Evolutionary conservation across 2,329 filamentous ascomycete genomes (phyloP).

Genomic region (Talaromyces sp.): DNA sequence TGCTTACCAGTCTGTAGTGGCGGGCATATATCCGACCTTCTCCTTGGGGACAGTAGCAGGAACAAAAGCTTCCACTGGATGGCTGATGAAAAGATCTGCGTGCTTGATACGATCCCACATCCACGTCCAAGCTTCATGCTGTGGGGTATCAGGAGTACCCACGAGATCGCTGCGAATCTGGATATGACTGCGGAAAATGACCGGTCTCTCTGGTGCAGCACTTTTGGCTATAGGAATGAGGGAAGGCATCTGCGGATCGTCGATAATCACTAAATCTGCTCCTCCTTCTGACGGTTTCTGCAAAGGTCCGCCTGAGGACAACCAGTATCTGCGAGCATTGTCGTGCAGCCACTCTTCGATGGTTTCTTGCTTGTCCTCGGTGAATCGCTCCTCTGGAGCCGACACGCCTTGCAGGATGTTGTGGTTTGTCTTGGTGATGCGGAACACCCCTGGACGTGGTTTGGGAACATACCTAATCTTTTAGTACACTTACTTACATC

Average conservation of each 20-base stretch:
- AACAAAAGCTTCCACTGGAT: constrained; percentile 73
- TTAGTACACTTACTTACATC: not conserved
- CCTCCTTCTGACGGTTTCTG: constrained; percentile 64
- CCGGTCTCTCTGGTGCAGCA: constrained; percentile 66
- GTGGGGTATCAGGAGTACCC: constrained; percentile 60
- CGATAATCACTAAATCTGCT: constrained; percentile 72
- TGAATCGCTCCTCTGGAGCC: constrained; percentile 62
- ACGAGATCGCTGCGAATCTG: constrained; percentile 75
- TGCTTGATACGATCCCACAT: constrained; percentile 68
- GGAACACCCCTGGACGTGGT: constrained; percentile 73
- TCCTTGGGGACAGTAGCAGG: constrained; percentile 63
- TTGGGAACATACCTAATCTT: constrained; percentile 65
- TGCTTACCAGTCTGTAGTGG: constrained; percentile 75
- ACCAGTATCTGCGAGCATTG: constrained; percentile 74
- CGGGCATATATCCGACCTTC: constrained; percentile 72
- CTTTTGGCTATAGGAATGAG: constrained; percentile 73
- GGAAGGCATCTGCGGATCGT: constrained; percentile 81
- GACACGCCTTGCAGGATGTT: constrained; percentile 82
- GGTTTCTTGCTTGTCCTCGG: constrained; percentile 57
- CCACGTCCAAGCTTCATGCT: constrained; percentile 71
- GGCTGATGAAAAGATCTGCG: constrained; percentile 76
- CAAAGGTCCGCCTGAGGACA: constrained; percentile 64
- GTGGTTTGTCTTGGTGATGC: constrained; percentile 83
- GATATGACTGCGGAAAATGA: constrained; percentile 79
- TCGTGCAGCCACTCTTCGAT: constrained; percentile 69